Base-by-base conservation (phyloP, 768 basidiomycete species). In the Suillus decipiens region DNA sequence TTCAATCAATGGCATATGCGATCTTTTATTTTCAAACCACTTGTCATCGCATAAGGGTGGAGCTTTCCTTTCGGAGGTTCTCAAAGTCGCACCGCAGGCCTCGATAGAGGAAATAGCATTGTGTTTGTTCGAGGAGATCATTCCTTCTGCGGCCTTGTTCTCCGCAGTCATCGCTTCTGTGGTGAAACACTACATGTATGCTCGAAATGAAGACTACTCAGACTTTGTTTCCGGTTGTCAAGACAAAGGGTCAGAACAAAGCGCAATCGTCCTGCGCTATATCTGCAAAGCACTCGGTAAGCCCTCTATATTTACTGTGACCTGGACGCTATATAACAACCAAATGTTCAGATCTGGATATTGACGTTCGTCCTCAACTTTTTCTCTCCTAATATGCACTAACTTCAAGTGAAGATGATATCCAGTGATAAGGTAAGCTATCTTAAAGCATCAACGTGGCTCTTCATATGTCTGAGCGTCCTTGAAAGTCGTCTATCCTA, bases 121-220 rank as follows among this genome's bases (percentile, higher is more conserved):
- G n/a, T 76, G 78, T 33, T 74, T 86, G 9, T 83, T 89, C 66
- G 78, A 81, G 9, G 82, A 86, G 54, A 70, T 80, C 17, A 79
- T 89, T 14, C 85, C 86, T 6, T 85, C 85, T 17, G 80, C 83
- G 2, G 76, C 84, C 0, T 69, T 84, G 7, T 88, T 84, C 75
- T 85, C 86, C 1, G 79, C 85, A 58, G 79, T 81, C 12, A 72
- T 89, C 47, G 78, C 83, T 3, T 81, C 83, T 60, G 80, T 88
- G 28, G 77, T 91, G 56, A 78, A 89, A 68, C 88, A 84, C 73
- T 90, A 85, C 67, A 74, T 89, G 15, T 75, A 79, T 1, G 71
- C 70, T 47, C 73, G 74, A 64, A 55, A 71, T 61, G 55, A 70
- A 19, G 78, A 76, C 6, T 47, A 68, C 15, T 34, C 74, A 28